Conservation (phyloP, 164 flowering plant genomes). For the Tinospora cordifolia region DNA sequence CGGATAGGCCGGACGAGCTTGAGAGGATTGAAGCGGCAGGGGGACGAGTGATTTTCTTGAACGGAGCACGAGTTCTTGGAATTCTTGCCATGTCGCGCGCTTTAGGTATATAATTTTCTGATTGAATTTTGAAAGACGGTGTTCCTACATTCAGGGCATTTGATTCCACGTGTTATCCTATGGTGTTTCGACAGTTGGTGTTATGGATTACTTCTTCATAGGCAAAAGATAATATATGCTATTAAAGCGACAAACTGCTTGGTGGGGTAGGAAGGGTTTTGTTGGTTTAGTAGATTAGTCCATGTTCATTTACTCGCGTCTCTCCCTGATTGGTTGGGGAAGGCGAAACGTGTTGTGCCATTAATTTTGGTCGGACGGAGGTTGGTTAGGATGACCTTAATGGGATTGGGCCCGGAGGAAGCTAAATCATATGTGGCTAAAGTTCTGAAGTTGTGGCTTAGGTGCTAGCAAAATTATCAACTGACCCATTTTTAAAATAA, state of each 20-base stretch:
- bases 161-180: not conserved
- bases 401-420: too few species aligned
- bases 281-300: not conserved
- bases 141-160: not conserved
- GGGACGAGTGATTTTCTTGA: conserved; percentile 32
- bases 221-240: not conserved
- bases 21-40: conserved; percentile 42
- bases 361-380: not conserved
- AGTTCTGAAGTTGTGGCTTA: not conserved
- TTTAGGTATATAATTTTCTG: conserved; percentile 26
- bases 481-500: too few species aligned
- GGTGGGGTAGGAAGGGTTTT: not conserved
- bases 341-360: not conserved
- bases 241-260: not conserved
- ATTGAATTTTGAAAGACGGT: not conserved
- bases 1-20: conserved; percentile 42
- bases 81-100: conserved; percentile 54
- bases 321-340: not conserved
- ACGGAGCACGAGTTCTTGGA: conserved; percentile 51
- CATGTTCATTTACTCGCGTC: not conserved
- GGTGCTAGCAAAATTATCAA: not conserved
- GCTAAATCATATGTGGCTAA: too few species aligned
- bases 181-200: not conserved
- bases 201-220: too few species aligned
- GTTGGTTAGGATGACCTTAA: not conserved